phyloP scores from a whole-genome alignment of 208 protist species.

The Leishmania lainsoni region DNA sequence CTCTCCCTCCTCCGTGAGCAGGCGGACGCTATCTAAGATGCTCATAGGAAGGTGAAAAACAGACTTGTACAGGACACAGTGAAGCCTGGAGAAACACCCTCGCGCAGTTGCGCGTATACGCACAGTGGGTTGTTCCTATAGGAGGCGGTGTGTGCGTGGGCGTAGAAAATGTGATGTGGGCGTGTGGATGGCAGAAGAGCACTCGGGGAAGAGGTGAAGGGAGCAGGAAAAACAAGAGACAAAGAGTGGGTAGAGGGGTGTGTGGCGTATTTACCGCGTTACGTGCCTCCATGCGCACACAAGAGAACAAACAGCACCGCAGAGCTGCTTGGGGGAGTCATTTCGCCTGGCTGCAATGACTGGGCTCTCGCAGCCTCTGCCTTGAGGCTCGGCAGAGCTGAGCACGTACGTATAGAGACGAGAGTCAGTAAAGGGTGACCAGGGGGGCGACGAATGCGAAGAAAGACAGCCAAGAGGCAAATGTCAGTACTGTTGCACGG shows the following conservation, averaged over 20 bases:
- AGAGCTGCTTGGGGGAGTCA: neutral
- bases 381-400: neutral
- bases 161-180: neutral
- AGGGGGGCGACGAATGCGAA: neutral
- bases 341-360: neutral
- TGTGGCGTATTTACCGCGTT: neutral
- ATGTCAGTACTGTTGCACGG: neutral
- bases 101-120: neutral
- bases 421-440: neutral
- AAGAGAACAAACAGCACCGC: neutral
- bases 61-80: neutral
- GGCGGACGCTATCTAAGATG: conserved; percentile 12
- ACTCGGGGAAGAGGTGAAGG: neutral
- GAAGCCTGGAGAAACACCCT: no score
- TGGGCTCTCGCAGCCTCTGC: neutral
- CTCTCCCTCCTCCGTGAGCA: conserved; percentile 15
- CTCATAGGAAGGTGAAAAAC: conserved; percentile 17
- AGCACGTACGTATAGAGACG: neutral
- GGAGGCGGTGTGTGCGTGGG: neutral
- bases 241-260: neutral
- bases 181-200: neutral
- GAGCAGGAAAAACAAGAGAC: neutral
- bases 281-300: neutral
- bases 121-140: neutral
- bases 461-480: neutral